Evolutionary conservation across 2,329 filamentous ascomycete genomes (phyloP), one percentile per base, ranked within the genome.

Genomic region (Fusarium domesticum): DNA sequence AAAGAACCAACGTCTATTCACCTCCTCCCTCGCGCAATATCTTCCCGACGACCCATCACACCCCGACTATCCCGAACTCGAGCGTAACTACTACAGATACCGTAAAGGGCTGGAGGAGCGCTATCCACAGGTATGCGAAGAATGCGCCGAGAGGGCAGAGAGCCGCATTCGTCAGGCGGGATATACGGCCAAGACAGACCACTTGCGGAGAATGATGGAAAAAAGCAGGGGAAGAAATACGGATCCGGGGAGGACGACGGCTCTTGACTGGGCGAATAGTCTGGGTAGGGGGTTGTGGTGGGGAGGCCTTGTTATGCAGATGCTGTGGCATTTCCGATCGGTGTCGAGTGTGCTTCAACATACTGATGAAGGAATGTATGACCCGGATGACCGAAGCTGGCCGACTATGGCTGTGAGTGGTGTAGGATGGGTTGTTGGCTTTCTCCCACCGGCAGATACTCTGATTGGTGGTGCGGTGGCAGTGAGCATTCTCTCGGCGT

Each of bases 121-220:
- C 38, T 97, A 96, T 62, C 93, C 93, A 1, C 89, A 93, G 61
- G 85, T 96, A 46, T 98, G 93, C 70, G 78, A 78, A 50, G 74
- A 81, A 35, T 98, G 93, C 66, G 85, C 87, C 51, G 85, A 84
- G 6, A 80, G 74, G 48, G 91, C 92, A 17, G 80, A 85, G 50
- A 71, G 77, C 28, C 78, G 83, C 48, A 82, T 96, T 40, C 76
- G 80, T 17, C 74, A 81, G 54, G 83, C 88, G 0, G 84, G 81
- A 7, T 95, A 95, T 62, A 85, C 83, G 23, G 90, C 90, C 19
- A 88, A 89, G 66, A 85, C 87, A n/a, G 89, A 95, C 56, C 80
- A 89, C 51, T 67, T 95, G 23, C 77, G 85, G 39, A 79, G 85
- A 49, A 83, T 89, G 73, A 81, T 95, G 70, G 83, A 89, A 35